A percentile compares a stretch with the other conserved stretches of the same genome.
phyloP scores from a whole-genome alignment of 257 asterid species.

The Solanum pennellii region DNA sequence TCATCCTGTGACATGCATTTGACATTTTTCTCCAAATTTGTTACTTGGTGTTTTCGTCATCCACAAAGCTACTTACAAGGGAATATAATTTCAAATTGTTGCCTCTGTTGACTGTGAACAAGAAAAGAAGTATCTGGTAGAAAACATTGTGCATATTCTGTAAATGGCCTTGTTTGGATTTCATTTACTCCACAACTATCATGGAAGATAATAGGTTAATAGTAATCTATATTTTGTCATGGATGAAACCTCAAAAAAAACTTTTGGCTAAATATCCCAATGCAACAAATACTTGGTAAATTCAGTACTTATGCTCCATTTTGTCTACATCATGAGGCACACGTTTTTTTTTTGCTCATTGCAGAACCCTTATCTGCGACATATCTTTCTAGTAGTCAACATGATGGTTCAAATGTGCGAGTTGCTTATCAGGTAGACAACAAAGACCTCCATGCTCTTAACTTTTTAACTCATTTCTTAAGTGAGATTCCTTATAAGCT shows the following conservation, averaged over 20 bases:
- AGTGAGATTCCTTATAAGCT: not conserved
- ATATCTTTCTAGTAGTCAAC: conserved; percentile 17
- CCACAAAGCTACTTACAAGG: not conserved
- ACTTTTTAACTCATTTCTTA: not conserved
- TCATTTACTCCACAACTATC: not conserved
- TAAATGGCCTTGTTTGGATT: not conserved
- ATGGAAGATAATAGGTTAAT: not conserved
- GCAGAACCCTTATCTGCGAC: conserved; percentile 79
- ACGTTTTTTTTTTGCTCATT: not conserved
- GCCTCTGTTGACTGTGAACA: not conserved
- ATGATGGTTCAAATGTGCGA: conserved; percentile 52
- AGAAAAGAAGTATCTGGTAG: not conserved
- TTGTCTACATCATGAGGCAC: not conserved
- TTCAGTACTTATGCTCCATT: not conserved
- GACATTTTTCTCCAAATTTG: not conserved
- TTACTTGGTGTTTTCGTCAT: not conserved
- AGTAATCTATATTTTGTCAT: not conserved
- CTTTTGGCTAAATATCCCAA: not conserved
- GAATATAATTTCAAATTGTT: not conserved
- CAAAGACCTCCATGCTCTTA: not conserved
- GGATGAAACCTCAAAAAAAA: not conserved
- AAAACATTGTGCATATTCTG: not conserved
- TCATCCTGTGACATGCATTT: not conserved
- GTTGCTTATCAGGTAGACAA: conserved; percentile 79
- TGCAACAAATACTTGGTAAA: not conserved